Evolutionary conservation across 2,329 filamentous ascomycete species (phyloP).

Genomic region (Hortaea sp.): DNA sequence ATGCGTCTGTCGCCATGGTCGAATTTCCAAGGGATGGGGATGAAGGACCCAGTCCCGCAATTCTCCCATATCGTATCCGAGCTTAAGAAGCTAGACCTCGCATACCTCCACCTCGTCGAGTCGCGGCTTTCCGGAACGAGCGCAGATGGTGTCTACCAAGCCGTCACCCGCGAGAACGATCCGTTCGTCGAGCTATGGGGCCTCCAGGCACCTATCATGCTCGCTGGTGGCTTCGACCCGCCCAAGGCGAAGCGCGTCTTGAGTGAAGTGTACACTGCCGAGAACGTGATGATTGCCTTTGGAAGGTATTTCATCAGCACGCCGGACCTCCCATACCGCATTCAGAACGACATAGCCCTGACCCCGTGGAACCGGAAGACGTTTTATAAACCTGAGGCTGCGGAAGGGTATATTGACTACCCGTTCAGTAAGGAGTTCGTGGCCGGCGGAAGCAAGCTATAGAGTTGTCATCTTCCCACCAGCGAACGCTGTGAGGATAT

Average conservation of each 20-base stretch:
- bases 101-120: constrained; percentile 46
- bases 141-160: constrained; percentile 27
- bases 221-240: constrained; percentile 34
- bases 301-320: constrained; percentile 41
- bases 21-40: constrained; percentile 52
- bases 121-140: constrained; percentile 36
- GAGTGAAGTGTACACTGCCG: constrained; percentile 32
- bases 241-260: constrained; percentile 28
- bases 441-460: constrained; percentile 9
- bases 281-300: constrained; percentile 38
- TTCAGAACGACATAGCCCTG: constrained; percentile 35
- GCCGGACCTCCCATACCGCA: constrained; percentile 38
- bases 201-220: constrained; percentile 21
- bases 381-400: constrained; percentile 33
- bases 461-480: neutral
- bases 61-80: constrained; percentile 47
- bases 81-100: constrained; percentile 41
- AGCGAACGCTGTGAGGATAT: too few relatives aligned
- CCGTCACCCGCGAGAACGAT: constrained; percentile 11
- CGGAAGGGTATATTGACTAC: constrained; percentile 35
- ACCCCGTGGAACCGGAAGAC: constrained; percentile 35
- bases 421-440: constrained; percentile 28
- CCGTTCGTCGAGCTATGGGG: constrained; percentile 16
- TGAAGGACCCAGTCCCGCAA: constrained; percentile 48
- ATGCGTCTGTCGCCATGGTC: constrained; percentile 52